Conservation (phyloP, 2,329 filamentous ascomycete genomes). For the Dothideomycetes sp. region DNA sequence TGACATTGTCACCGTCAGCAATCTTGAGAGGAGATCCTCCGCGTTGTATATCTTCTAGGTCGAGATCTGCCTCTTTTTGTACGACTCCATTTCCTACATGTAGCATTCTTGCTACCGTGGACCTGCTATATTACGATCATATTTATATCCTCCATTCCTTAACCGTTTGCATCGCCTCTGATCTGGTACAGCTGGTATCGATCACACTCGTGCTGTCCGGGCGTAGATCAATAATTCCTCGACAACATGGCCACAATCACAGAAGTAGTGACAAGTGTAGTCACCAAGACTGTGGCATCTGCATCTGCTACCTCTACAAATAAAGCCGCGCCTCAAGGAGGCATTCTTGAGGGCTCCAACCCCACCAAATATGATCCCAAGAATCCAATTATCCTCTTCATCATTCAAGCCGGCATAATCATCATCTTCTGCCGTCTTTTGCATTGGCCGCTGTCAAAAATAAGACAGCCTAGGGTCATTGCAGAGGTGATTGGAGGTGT, state of each 20-base stretch:
- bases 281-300: constrained; percentile 15
- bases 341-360: constrained; percentile 60
- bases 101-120: too few relatives aligned
- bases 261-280: constrained; percentile 11
- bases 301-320: constrained; percentile 16
- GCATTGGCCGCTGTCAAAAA: constrained; percentile 64
- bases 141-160: too few relatives aligned
- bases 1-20: too few relatives aligned
- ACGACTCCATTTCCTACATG: too few relatives aligned
- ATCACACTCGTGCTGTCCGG: too few relatives aligned
- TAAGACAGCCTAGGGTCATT: constrained; percentile 73
- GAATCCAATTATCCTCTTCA: constrained; percentile 65
- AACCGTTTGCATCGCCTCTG: too few relatives aligned
- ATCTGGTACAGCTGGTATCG: too few relatives aligned
- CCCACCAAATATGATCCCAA: constrained; percentile 58
- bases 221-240: too few relatives aligned
- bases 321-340: constrained; percentile 46
- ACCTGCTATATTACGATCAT: too few relatives aligned
- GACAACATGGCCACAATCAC: constrained; percentile 13
- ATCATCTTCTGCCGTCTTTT: constrained; percentile 64
- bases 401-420: constrained; percentile 66
- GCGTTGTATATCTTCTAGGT: too few relatives aligned
- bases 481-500: constrained; percentile 80
- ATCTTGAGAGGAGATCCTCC: too few relatives aligned
- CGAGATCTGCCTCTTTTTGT: too few relatives aligned